Conservation (phyloP, 768 basidiomycete genomes). For the Auriscalpium orientale region DNA sequence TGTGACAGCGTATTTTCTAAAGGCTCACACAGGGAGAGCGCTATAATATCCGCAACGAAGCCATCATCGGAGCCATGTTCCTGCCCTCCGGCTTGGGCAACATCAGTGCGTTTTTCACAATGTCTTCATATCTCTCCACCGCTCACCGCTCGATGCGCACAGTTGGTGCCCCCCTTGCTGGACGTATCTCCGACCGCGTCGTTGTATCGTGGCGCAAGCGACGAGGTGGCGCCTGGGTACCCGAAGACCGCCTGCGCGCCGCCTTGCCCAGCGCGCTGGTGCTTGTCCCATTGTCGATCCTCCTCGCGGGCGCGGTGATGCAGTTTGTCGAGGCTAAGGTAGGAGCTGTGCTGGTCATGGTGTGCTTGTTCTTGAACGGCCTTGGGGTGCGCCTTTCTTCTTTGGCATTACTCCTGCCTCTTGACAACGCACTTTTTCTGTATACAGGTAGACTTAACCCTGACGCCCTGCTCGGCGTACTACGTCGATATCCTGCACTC, state of each 20-base stretch:
- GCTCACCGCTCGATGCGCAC: background rate
- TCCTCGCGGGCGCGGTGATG: slow-evolving; percentile 41
- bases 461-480: slow-evolving; percentile 50
- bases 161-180: slow-evolving; percentile 58
- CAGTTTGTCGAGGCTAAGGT: slow-evolving; percentile 39
- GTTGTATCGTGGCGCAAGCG: slow-evolving; percentile 41
- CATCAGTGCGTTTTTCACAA: slow-evolving; percentile 34
- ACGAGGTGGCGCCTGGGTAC: slow-evolving; percentile 53
- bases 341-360: slow-evolving; percentile 43
- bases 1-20: background rate
- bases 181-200: slow-evolving; percentile 47
- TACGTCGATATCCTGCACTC: slow-evolving; percentile 51
- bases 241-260: slow-evolving; percentile 60
- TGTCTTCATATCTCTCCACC: background rate
- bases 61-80: slow-evolving; percentile 52
- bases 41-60: slow-evolving; percentile 50
- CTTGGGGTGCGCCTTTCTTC: slow-evolving; percentile 43
- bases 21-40: slow-evolving; percentile 32
- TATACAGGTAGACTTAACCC: slow-evolving; percentile 44
- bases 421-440: background rate
- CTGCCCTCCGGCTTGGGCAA: slow-evolving; percentile 52
- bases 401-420: background rate
- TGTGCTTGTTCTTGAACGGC: slow-evolving; percentile 59
- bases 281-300: slow-evolving; percentile 46
- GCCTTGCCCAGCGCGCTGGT: slow-evolving; percentile 37